These are phyloP conservation scores for Epicoccum sorghinum DNA, from an alignment of 2,329 filamentous ascomycete species.

Conservation along the genomic window DNA sequence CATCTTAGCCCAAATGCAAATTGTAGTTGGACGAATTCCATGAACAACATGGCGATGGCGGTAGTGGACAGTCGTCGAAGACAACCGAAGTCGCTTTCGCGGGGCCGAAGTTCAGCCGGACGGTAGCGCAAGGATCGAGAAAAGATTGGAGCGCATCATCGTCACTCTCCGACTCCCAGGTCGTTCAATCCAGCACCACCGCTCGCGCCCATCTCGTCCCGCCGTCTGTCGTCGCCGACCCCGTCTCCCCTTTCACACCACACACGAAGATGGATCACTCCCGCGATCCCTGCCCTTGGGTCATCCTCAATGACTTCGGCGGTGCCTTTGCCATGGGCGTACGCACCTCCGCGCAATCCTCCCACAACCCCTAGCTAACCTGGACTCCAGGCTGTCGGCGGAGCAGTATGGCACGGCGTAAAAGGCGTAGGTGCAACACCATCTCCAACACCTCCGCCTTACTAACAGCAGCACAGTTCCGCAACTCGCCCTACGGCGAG, in stretches of 20 bases:
- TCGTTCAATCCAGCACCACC: conserved; percentile 11
- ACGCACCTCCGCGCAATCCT: conserved; percentile 51
- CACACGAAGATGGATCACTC: conserved; percentile 80
- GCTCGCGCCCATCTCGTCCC: conserved; percentile 44
- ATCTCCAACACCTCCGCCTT: neutral
- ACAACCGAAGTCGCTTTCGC: conserved; percentile 3
- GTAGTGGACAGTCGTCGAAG: conserved; percentile 13
- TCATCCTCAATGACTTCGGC: conserved; percentile 95
- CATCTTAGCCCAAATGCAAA: no score
- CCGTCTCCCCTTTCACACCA: neutral
- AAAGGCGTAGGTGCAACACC: conserved; percentile 73
- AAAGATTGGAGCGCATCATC: conserved; percentile 42
- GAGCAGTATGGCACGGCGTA: conserved; percentile 87
- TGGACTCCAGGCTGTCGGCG: conserved; percentile 48
- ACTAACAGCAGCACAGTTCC: conserved; percentile 36
- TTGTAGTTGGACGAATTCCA: no score
- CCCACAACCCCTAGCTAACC: conserved; percentile 17
- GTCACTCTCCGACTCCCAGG: conserved; percentile 21
- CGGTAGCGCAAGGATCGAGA: conserved; percentile 27
- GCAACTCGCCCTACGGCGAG: conserved; percentile 74
- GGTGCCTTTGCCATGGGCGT: conserved; percentile 97
- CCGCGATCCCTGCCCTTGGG: conserved; percentile 95
- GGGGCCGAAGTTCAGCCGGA: conserved; percentile 28
- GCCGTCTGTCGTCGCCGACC: conserved; percentile 3
- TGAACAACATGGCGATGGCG: neutral